These are phyloP conservation scores for Ogataea glucozyma DNA, from an alignment of 805 yeast genomes.

Conservation along the genomic window DNA sequence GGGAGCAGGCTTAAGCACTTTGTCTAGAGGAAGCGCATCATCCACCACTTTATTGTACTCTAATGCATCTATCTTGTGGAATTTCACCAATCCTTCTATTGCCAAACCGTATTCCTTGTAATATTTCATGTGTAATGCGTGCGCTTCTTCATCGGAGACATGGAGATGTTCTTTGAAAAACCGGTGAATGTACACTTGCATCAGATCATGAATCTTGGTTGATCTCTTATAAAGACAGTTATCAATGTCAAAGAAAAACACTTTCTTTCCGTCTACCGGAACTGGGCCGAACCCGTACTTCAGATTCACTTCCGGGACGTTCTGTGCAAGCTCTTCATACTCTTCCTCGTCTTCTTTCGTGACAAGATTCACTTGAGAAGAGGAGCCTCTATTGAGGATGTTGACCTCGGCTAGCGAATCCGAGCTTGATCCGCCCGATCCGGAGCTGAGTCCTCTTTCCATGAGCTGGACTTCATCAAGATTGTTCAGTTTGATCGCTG, in stretches of 20 bases:
- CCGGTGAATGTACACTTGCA: slow-evolving; percentile 82
- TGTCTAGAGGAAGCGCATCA: slow-evolving; percentile 85
- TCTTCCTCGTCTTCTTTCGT: slow-evolving; percentile 15
- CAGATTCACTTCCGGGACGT: slow-evolving; percentile 32
- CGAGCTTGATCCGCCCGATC: slow-evolving; percentile 5
- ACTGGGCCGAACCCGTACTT: slow-evolving; percentile 33
- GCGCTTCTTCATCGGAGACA: slow-evolving; percentile 73
- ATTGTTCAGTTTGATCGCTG: slow-evolving; percentile 18
- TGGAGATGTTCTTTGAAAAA: slow-evolving; percentile 69
- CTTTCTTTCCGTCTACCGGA: slow-evolving; percentile 30
- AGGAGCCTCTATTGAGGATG: slow-evolving; percentile 15
- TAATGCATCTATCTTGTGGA: slow-evolving; percentile 77
- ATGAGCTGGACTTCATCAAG: slow-evolving; percentile 18
- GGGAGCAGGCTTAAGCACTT: slow-evolving; percentile 66
- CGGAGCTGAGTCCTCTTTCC: slow-evolving; percentile 10
- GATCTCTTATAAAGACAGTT: slow-evolving; percentile 83
- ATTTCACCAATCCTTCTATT: slow-evolving; percentile 78
- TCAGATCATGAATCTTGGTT: slow-evolving; percentile 75
- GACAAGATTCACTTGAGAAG: slow-evolving; percentile 16
- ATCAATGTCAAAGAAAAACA: slow-evolving; percentile 89
- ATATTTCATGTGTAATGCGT: slow-evolving; percentile 65
- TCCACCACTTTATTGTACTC: slow-evolving; percentile 88
- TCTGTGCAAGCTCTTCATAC: slow-evolving; percentile 13
- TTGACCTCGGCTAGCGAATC: slow-evolving; percentile 13
- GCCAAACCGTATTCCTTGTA: slow-evolving; percentile 90